Evolutionary conservation across 169 alveolate species (phyloP), one percentile per base, ranked within the genome.

Genomic region (Amoebophrya sp.): DNA sequence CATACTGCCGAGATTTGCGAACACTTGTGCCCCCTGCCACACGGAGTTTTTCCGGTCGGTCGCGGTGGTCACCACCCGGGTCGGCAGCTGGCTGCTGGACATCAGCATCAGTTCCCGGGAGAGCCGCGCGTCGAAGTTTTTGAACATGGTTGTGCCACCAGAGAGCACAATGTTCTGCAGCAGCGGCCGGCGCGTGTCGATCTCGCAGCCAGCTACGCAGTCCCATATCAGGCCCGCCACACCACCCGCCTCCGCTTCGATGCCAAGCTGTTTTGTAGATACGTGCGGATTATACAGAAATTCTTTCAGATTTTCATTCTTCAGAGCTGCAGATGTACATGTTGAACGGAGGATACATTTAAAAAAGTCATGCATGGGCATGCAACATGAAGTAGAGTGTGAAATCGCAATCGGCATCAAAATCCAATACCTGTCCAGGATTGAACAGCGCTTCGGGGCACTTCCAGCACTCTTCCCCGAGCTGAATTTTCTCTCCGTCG

Each of bases 91-190:
- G 29, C 29, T 12, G 18, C 66, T 47, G 66, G 66, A 47, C 66
- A 47, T 47, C 29, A 47, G 66, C 66, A 47, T 47, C 66, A 98
- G 96, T 94, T 98, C 99, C 83, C 96, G 97, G 53, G 98, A 96
- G 93, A 98, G 94, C 93, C 95, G 89, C 40, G 55, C 90, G 77
- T 35, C 77, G 33, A 55, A 39, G 40, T 88, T 88, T 1, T 66
- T 89, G 40, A 90, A 66, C 40, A 55, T 35, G 25, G 92, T 90
- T 35, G 90, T 32, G 88, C 93, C 93, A 47, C 93, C 93, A 3
- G 92, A 89, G 29, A 92, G 91, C 32, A 92, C 93, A 39, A 92
- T 90, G 77, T 92, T 92, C 40, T 40, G 39, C 83, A 92, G 88
- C 77, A 92, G 32, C 39, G 89, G 88, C 40, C 89, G 88, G n/a